Percentiles rank a stretch among this genome's conserved stretches.
These are phyloP conservation scores for Lipomyces spencermartinsiae DNA, from an alignment of 805 yeast species.

Conservation along the genomic window DNA sequence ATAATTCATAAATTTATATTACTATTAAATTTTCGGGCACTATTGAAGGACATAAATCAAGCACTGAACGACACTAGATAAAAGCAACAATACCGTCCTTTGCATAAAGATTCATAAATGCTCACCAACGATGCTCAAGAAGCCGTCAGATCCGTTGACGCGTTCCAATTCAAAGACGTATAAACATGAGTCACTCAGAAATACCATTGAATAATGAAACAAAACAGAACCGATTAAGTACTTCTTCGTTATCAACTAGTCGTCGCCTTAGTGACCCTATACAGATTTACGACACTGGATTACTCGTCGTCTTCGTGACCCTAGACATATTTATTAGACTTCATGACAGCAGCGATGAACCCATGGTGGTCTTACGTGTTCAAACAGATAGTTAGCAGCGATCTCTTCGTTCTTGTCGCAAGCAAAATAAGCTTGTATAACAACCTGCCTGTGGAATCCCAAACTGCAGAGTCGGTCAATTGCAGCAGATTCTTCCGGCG, in stretches of 20 bases:
- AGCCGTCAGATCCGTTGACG: not conserved
- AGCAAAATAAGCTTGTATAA: slow-evolving; percentile 93
- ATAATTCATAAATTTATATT: not conserved
- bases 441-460: slow-evolving; percentile 88
- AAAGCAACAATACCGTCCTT: not conserved
- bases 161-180: slow-evolving; percentile 2
- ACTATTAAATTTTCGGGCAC: not conserved
- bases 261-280: slow-evolving; percentile 38
- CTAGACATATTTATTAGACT: slow-evolving; percentile 13
- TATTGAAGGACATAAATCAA: not conserved
- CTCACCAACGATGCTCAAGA: slow-evolving; percentile 5
- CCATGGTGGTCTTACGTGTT: slow-evolving; percentile 44
- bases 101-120: slow-evolving; percentile 5
- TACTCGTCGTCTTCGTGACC: slow-evolving; percentile 38
- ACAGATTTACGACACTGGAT: not conserved
- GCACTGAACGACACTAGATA: slow-evolving; percentile 2
- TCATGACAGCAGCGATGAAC: not conserved
- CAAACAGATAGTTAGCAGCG: slow-evolving; percentile 89
- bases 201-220: slow-evolving; percentile 1
- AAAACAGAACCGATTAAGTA: not conserved
- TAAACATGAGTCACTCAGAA: not conserved
- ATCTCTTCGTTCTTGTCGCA: slow-evolving; percentile 97
- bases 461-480: slow-evolving; percentile 86
- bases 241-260: slow-evolving; percentile 12
- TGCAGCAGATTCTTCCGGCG: slow-evolving; percentile 88